Base-by-base conservation (phyloP, 2,329 filamentous ascomycete species). In the Aspergillus amoenus region DNA sequence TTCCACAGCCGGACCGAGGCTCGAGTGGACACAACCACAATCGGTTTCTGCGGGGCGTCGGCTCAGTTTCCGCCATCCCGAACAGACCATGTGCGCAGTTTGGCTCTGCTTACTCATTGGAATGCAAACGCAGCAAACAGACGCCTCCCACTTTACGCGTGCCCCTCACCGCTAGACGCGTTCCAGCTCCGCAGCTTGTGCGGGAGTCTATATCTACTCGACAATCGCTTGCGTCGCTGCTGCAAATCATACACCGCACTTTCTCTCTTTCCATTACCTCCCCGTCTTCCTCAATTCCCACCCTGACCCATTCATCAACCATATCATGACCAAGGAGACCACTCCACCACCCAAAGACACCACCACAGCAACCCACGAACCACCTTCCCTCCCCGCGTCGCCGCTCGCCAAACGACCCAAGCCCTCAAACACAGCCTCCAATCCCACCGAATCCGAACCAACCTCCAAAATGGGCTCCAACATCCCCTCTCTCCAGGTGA, bases 391-490 rank as follows among this genome's bases (percentile, higher is more conserved):
- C 22, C 87, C 88, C 41, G 82, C 83, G 56, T 93, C 90, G 8
- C 91, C 91, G 27, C 85, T 90, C 24, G 82, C 90, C 47, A 96
- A 96, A 80, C 86, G 91, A 70, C 83, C 89, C 68, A 94, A 92
- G 81, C 85, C 85, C 61, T 72, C 78, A 64, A 66, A 65, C 64
- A 63, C 63, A 9, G 9, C 27, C 27, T 30, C 89, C 68, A 94
- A 92, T 80, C 85, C 85, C 61, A 71, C 78, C 67, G 76, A 68
- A 64, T 59, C 54, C 41, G 30, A 37, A 39, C 66, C 66, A 39
- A 58, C 69, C 43, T 62, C 68, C 61, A 71, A 69, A 58, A 73
- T 71, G 59, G 62, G 65, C 66, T 65, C 67, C 42, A 66, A 63
- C 56, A 66, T 74, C 70, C 51, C 42, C n/a, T 79, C 88, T 3